Base-by-base conservation (phyloP, 345 rosid genomes). In the Cardamine occulta region DNA sequence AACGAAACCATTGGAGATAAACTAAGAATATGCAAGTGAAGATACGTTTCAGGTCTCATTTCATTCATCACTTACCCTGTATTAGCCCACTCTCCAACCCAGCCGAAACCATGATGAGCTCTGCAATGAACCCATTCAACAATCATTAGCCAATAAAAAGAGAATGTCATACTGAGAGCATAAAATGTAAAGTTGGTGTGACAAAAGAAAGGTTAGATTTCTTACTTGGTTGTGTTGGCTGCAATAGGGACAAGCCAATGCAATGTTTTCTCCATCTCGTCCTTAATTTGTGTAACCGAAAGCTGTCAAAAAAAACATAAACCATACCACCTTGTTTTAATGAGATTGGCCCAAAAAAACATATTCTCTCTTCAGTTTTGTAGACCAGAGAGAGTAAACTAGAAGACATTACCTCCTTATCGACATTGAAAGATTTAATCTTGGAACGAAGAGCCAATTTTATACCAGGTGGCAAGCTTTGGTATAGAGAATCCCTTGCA, bases 71-170 rank as follows among this genome's bases (percentile, higher is more conserved):
- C 91, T 85, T 28, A 95, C 97, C 96, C 93, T 23, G 85, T 81
- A 69, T 82, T 95, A 66, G 96, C 99, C 99, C 99, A 95, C 72
- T 95, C 99, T 73, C 99, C 99, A 19, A 95, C 94, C 98, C 85
- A 84, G 64, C 84, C 87, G 17, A 84, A 85, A 75, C 96, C 93
- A 79, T 92, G 97, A 81, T 89, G 94, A 18, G 93, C 90, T 77
- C 99, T 95, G 86, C 66, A 12, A 73, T 57, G 52, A 48, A 68
- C 6, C 58, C 71, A 76, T 61, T 59, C 59, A 59, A 26, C 73
- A 60, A 48, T 39, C 37, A 54, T 63, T 55, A 66, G 79, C 34
- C 60, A 69, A 18, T 35, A 53, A 13, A 64, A 53, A 24, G 4
- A 60, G 0, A 34, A 45, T 14, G 28, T 6, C 39, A 32, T 21